Evolutionary conservation across 441 rosid species (phyloP).

Genomic region (Erysimum cheiri): DNA sequence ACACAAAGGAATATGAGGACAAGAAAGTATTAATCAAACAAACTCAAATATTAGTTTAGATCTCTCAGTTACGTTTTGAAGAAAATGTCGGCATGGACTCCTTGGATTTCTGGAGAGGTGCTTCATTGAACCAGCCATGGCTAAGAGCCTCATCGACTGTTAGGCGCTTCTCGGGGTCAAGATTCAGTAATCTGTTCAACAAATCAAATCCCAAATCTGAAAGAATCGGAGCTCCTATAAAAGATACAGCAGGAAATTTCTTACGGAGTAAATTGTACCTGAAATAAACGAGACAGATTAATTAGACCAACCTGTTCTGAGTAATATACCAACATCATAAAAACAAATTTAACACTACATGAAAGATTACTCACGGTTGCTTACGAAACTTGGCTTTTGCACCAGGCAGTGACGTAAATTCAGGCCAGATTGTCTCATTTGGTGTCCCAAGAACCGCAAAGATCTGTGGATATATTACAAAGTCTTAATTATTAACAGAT

Average conservation of each 20-base stretch:
- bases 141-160: constrained; percentile 79
- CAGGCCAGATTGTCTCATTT: constrained; percentile 71
- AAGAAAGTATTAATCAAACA: background rate
- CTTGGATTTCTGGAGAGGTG: constrained; percentile 73
- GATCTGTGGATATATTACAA: constrained; percentile 53
- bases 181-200: constrained; percentile 66
- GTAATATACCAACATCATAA: background rate
- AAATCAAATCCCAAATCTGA: constrained; percentile 85
- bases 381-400: constrained; percentile 69
- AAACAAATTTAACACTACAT: constrained; percentile 4
- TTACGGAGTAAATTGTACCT: constrained; percentile 75
- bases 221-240: constrained; percentile 74
- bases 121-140: constrained; percentile 81
- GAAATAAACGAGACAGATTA: constrained; percentile 25
- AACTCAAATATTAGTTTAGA: constrained; percentile 27
- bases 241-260: constrained; percentile 77
- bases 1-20: constrained; percentile 34
- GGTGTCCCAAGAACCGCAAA: constrained; percentile 82
- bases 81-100: constrained; percentile 83
- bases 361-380: constrained; percentile 59
- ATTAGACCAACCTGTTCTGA: constrained; percentile 4
- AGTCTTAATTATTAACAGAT: background rate
- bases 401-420: constrained; percentile 65
- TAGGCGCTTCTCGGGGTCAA: constrained; percentile 83
- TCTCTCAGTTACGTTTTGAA: constrained; percentile 49